Evolutionary conservation across 306 rosid genomes (phyloP), one percentile per base, ranked within the genome.

Genomic region (Erythrophleum fordii): DNA sequence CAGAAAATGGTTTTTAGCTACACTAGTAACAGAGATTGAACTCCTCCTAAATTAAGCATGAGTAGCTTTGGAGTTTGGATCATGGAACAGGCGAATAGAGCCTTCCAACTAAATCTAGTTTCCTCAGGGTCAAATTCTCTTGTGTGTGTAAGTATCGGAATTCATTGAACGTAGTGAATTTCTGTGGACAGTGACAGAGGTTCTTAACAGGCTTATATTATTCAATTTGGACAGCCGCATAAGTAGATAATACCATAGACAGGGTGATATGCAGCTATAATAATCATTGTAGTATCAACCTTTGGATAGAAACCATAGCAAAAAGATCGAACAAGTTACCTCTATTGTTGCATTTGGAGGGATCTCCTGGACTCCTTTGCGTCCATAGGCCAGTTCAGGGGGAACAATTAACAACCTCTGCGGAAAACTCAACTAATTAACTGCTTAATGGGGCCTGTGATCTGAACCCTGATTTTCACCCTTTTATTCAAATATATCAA

Each of bases 271-370:
- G 56, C 52, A 68, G 71, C 75, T 71, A 39, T 25, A 58, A 75
- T 53, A 23, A 61, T 34, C 41, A 26, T 31, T 65, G 20, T 10
- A 18, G 34, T 5, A 64, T 69, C 48, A 12, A 52, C 37, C 28
- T 73, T 55, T 12, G 8, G 25, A 20, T 53, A 73, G 20, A 65
- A 56, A 65, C 70, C 20, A 48, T 48, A 78, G 69, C 23, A 70
- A 67, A 72, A 48, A 78, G 71, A 79, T 72, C 26, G 44, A 79
- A 59, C 58, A 72, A 60, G 9, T 73, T 79, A 93, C 99, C 97
- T 91, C 97, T 79, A 95, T 95, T 61, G 93, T 95, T 79, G 97
- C 97, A 73, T 95, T 93, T 71, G 99, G 99, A 81, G 98, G 99
- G 76, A 95, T 95, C 88, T 95, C 99, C 69, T 91, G 97, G 59